Conservation (phyloP, 2,329 filamentous ascomycete species). For the Ilyonectria sp. region DNA sequence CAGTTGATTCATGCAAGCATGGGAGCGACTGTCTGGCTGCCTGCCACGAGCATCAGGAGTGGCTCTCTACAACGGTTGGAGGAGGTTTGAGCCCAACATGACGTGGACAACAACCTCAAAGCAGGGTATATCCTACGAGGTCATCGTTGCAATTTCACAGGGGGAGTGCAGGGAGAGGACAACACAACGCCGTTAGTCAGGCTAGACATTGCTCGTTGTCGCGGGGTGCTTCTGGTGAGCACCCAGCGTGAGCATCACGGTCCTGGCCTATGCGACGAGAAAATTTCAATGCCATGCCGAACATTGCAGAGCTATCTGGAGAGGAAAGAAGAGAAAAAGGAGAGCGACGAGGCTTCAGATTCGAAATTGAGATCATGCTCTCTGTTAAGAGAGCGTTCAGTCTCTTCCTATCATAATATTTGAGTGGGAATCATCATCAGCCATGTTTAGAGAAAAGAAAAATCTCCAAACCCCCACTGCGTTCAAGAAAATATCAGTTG, state of each 20-base stretch:
- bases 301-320: background rate
- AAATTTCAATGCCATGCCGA: background rate
- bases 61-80: background rate
- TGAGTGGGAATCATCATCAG: slow-evolving; percentile 74
- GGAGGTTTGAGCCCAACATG: slow-evolving; percentile 3
- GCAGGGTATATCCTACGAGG: slow-evolving; percentile 8
- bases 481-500: slow-evolving; percentile 41
- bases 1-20: background rate
- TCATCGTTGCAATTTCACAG: background rate
- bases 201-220: background rate
- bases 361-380: slow-evolving; percentile 74
- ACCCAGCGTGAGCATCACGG: background rate
- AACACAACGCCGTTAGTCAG: background rate
- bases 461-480: slow-evolving; percentile 34
- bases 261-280: background rate
- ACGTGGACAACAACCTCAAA: slow-evolving; percentile 16
- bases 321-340: slow-evolving; percentile 24
- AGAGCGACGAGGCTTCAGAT: slow-evolving; percentile 69
- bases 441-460: slow-evolving; percentile 56
- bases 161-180: background rate
- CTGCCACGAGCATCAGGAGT: background rate
- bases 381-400: slow-evolving; percentile 69
- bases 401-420: slow-evolving; percentile 79
- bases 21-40: background rate
- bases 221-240: background rate